phyloP scores from a whole-genome alignment of 805 yeast species.

The Metschnikowia shivogae region DNA sequence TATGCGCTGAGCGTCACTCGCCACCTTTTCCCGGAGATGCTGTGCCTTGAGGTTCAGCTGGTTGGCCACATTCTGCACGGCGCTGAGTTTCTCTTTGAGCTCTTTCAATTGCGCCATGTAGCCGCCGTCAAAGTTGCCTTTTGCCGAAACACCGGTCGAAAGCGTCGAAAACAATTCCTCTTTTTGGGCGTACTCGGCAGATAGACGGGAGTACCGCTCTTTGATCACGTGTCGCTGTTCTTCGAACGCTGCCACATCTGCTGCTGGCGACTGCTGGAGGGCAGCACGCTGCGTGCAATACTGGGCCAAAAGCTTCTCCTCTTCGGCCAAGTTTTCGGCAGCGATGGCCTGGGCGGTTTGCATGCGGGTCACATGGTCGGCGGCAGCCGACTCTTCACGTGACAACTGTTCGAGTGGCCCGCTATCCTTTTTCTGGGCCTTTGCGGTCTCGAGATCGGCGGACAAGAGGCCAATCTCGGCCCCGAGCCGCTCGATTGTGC shows the following conservation, averaged over 20 bases:
- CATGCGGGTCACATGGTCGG: slow-evolving; percentile 64
- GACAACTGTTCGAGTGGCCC: no score
- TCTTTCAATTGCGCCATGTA: slow-evolving; percentile 67
- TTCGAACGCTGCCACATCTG: slow-evolving; percentile 31
- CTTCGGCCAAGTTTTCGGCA: slow-evolving; percentile 51
- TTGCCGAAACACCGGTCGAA: slow-evolving; percentile 85
- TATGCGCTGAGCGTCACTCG: slow-evolving; percentile 46
- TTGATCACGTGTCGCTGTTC: slow-evolving; percentile 43
- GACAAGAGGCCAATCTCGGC: slow-evolving; percentile 56
- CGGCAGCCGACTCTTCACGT: slow-evolving; percentile 45
- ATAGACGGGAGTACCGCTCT: slow-evolving; percentile 40
- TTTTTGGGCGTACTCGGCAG: slow-evolving; percentile 49
- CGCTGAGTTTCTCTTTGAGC: slow-evolving; percentile 52
- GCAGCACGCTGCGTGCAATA: slow-evolving; percentile 29
- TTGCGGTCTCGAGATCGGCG: slow-evolving; percentile 56
- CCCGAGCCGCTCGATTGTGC: slow-evolving; percentile 42
- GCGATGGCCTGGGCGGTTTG: slow-evolving; percentile 61
- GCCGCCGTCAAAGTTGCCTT: slow-evolving; percentile 72
- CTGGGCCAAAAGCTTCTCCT: slow-evolving; percentile 8
- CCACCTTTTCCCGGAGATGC: slow-evolving; percentile 52
- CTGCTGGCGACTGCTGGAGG: slow-evolving; percentile 19
- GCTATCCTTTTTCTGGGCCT: slow-evolving; percentile 42
- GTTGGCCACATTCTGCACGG: slow-evolving; percentile 51
- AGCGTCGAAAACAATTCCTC: slow-evolving; percentile 79
- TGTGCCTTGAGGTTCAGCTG: slow-evolving; percentile 56